A percentile compares a stretch with the other conserved stretches of the same genome.
Evolutionary conservation across 2,329 filamentous ascomycete genomes (phyloP).

Genomic region (Ophiocordyceps camponoti-floridani): DNA sequence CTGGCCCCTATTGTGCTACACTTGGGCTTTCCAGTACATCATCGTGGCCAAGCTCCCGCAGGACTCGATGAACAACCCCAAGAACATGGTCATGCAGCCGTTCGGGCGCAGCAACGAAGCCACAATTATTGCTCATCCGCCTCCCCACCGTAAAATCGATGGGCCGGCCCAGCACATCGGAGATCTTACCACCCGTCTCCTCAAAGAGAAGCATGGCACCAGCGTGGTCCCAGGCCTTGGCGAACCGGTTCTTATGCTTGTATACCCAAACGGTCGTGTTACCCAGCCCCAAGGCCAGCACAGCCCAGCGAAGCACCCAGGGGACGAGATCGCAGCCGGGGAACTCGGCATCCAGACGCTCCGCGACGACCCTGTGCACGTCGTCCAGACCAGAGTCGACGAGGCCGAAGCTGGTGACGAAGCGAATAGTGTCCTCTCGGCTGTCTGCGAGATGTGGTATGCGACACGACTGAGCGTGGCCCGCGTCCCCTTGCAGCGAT

Average conservation of each 20-base stretch:
- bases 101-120: conserved; percentile 34
- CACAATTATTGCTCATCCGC: conserved; percentile 30
- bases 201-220: conserved; percentile 41
- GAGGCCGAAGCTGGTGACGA: conserved; percentile 28
- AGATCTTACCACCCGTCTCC: conserved; percentile 36
- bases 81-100: conserved; percentile 25
- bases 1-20: neutral
- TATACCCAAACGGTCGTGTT: conserved; percentile 41
- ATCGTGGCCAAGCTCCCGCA: conserved; percentile 22
- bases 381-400: conserved; percentile 28
- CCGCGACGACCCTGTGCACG: conserved; percentile 25
- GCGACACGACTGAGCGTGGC: conserved; percentile 6
- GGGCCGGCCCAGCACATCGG: conserved; percentile 30
- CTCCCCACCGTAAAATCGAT: conserved; percentile 32
- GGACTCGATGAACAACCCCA: conserved; percentile 60
- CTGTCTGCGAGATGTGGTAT: conserved; percentile 13
- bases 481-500: conserved; percentile 13
- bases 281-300: conserved; percentile 30
- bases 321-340: conserved; percentile 34
- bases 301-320: conserved; percentile 39
- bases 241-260: conserved; percentile 24
- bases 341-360: conserved; percentile 20
- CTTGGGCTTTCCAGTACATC: conserved; percentile 7
- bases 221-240: conserved; percentile 42
- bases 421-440: conserved; percentile 12